A percentile compares a stretch with the other conserved stretches of the same genome.
Evolutionary conservation across 352 stramenopile species (phyloP).

Genomic region (Phytopythium boreale): DNA sequence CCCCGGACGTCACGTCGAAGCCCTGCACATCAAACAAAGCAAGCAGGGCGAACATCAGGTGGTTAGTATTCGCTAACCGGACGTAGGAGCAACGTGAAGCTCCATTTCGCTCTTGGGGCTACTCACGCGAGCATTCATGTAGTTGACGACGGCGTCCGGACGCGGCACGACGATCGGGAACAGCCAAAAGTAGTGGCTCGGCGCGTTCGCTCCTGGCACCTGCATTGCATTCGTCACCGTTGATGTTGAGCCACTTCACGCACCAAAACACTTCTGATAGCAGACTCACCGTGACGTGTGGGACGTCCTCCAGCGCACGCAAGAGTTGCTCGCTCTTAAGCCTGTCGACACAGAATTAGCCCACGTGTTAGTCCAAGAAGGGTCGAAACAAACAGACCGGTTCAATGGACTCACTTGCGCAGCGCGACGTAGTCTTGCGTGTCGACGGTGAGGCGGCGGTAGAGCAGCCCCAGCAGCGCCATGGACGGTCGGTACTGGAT

Average conservation of each 20-base stretch:
- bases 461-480: constrained; percentile 66
- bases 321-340: constrained; percentile 68
- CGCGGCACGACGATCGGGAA: constrained; percentile 71
- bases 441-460: constrained; percentile 62
- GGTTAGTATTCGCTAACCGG: neutral
- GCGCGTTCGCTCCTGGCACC: constrained; percentile 40
- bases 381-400: neutral
- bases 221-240: neutral
- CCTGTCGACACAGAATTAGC: constrained; percentile 16
- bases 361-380: constrained; percentile 1
- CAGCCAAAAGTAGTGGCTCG: constrained; percentile 81
- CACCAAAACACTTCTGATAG: neutral
- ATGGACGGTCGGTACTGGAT: constrained; percentile 78
- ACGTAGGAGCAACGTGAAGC: neutral
- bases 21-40: constrained; percentile 26
- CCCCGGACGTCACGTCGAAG: constrained; percentile 78
- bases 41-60: neutral
- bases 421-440: constrained; percentile 69
- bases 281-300: constrained; percentile 43
- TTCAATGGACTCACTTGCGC: constrained; percentile 44
- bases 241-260: neutral
- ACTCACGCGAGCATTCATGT: constrained; percentile 74
- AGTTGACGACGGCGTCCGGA: constrained; percentile 43
- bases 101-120: neutral
- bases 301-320: constrained; percentile 45